Percentiles rank a stretch among this genome's conserved stretches.
phyloP scores from a whole-genome alignment of 2,329 filamentous ascomycete genomes.

The Penicillium janthinellum region DNA sequence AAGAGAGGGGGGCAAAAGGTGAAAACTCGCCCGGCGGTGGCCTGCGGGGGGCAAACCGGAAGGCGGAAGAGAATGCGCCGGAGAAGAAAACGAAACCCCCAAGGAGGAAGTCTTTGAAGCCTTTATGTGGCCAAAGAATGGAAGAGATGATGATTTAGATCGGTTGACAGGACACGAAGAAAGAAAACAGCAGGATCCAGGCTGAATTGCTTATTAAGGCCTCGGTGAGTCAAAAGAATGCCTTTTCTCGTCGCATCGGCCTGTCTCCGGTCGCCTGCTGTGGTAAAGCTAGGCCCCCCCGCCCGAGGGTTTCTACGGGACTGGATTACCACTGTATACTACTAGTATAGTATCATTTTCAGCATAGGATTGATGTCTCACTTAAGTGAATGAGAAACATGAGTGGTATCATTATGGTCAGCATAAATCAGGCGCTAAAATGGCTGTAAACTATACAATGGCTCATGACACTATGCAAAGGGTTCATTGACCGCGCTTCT shows the following conservation, averaged over 20 bases:
- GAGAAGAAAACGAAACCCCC: slow-evolving; percentile 5
- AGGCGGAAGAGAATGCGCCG: slow-evolving; percentile 3
- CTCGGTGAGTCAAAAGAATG: slow-evolving; percentile 28
- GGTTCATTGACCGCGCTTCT: background rate
- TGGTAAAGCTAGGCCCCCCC: background rate
- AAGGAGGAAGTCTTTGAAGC: slow-evolving; percentile 1
- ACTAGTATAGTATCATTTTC: too few relatives aligned
- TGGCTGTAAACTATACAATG: background rate
- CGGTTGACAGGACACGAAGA: background rate
- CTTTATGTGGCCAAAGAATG: slow-evolving; percentile 7
- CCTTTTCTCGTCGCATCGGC: background rate
- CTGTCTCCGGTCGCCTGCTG: background rate
- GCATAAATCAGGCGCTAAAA: background rate
- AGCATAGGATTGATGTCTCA: too few relatives aligned
- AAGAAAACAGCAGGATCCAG: background rate
- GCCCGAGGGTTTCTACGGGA: background rate
- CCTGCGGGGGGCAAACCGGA: slow-evolving; percentile 1
- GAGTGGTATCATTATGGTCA: background rate
- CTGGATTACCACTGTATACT: background rate
- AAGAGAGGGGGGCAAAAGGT: slow-evolving; percentile 10
- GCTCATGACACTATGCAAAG: background rate
- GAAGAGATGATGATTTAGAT: slow-evolving; percentile 7
- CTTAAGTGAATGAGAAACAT: background rate
- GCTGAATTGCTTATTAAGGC: background rate
- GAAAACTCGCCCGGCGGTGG: slow-evolving; percentile 5